Base-by-base conservation (phyloP, 371 early-diverging fungal species). In the Apophysomyces ossiformis region DNA sequence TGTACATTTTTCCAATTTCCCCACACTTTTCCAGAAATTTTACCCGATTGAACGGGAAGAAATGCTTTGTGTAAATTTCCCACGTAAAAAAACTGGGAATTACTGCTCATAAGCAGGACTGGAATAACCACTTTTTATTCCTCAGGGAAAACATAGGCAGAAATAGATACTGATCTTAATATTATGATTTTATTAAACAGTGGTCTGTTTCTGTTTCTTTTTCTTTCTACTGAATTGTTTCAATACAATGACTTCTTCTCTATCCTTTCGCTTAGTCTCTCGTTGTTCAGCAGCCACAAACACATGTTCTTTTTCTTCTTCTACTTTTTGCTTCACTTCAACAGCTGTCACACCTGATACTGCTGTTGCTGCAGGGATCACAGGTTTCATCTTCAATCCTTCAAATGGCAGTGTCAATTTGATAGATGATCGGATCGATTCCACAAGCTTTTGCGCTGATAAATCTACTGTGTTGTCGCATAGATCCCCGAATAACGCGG, bases 401-500 rank as follows among this genome's bases (percentile, higher is more conserved):
- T 69, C 66, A n/a, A 76, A 68, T 1, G 73, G 69, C 9, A 82
- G 67, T 0, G 68, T 46, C 5, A 66, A 50, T 46, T 73, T 78
- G 26, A 75, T 39, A 0, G 72, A 74, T 5, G 73, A 60, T 44
- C 74, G 69, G 7, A 82, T 74, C 16, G 63, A 60, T 43, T 69
- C 66, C 12, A 69, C 79, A 4, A 84, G 66, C 7, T 69, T 69
- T 8, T 77, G 35, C 65, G 71, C 54, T 57, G 73, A 0, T 72
- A 77, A 15, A 61, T 74, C 46, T 36, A 63, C 54, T 12, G 54
- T 43, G 13, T 38, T 7, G 43, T 61, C 32, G 77, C 75, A 1
- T 5, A 39, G 21, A 4, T 65, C 45, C 7, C 85, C 85, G 67
- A 88, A 89, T 57, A 89, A 71, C 7, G 66, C 61, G 15, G 89